Conservation (phyloP, 169 alveolate species). For the Cryptosporidium ubiquitum region DNA sequence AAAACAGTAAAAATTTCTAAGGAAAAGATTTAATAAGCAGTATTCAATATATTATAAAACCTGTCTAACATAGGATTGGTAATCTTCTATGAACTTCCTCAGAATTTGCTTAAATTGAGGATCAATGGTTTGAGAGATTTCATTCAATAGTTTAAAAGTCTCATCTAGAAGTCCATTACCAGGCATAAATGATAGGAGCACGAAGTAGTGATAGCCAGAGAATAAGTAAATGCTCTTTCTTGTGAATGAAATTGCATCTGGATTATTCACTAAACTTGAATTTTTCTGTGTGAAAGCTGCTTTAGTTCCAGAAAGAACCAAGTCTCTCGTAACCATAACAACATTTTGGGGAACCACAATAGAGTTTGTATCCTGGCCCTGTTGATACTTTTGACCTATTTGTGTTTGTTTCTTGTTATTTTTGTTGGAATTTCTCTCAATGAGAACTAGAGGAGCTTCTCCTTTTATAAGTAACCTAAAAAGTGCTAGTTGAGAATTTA, state of each 20-base stretch:
- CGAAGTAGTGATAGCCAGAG: conserved; percentile 54
- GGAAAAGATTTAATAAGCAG: background rate
- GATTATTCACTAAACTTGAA: background rate
- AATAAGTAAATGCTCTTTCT: conserved; percentile 36
- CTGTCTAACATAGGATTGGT: conserved; percentile 71
- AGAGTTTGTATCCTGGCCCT: background rate
- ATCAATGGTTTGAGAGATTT: conserved; percentile 13
- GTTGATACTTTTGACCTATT: background rate
- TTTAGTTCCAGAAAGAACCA: conserved; percentile 67
- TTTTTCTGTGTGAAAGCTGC: conserved; percentile 19
- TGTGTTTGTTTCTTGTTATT: background rate
- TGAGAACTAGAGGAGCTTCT: conserved; percentile 4
- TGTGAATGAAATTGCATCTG: background rate
- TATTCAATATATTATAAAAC: conserved; percentile 47
- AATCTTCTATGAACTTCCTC: conserved; percentile 29
- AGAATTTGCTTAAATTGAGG: conserved; percentile 10
- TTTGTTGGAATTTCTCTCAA: background rate
- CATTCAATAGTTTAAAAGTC: conserved; percentile 14
- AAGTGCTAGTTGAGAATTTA: conserved; percentile 19
- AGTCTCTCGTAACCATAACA: conserved; percentile 5
- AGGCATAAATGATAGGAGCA: conserved; percentile 16
- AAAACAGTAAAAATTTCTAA: background rate
- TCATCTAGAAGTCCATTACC: conserved; percentile 46
- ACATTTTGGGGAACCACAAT: background rate
- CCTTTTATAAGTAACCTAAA: conserved; percentile 25